A percentile compares a stretch with the other conserved stretches of the same genome.
These are phyloP conservation scores for Aspergillus neoniger DNA, from an alignment of 2,329 filamentous ascomycete species.

Conservation along the genomic window DNA sequence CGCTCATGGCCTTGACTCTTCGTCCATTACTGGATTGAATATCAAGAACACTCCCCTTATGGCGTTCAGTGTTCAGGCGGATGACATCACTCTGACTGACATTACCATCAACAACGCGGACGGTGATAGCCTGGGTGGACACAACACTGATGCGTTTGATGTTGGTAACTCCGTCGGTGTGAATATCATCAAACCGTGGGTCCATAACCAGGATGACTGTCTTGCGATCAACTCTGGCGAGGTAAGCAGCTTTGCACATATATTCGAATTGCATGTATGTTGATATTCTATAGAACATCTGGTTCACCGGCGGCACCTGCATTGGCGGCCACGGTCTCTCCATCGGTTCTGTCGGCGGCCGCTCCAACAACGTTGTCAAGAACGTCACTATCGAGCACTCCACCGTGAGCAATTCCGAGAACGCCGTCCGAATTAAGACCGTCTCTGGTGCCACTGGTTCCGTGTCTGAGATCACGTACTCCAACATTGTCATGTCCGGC, in stretches of 20 bases:
- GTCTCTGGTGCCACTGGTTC: conserved; percentile 42
- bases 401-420: conserved; percentile 48
- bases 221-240: conserved; percentile 33
- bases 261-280: neutral
- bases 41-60: conserved; percentile 47
- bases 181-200: conserved; percentile 45
- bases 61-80: conserved; percentile 39
- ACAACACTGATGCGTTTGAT: conserved; percentile 55
- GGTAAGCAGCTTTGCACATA: neutral
- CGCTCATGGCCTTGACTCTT: conserved; percentile 43
- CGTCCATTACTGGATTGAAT: conserved; percentile 40
- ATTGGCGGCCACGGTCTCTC: conserved; percentile 39
- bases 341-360: conserved; percentile 46
- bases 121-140: conserved; percentile 38
- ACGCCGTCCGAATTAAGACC: conserved; percentile 45
- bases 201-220: conserved; percentile 48
- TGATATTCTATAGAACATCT: conserved; percentile 20
- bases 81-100: conserved; percentile 36
- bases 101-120: conserved; percentile 44
- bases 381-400: conserved; percentile 47
- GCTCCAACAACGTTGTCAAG: conserved; percentile 55
- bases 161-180: conserved; percentile 51
- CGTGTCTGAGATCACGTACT: conserved; percentile 23
- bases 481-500: conserved; percentile 46
- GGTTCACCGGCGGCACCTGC: conserved; percentile 36